Percentiles rank a stretch among this genome's conserved stretches.
These are phyloP conservation scores for Clarkia xantiana DNA, from an alignment of 345 rosid genomes.

Conservation along the genomic window DNA sequence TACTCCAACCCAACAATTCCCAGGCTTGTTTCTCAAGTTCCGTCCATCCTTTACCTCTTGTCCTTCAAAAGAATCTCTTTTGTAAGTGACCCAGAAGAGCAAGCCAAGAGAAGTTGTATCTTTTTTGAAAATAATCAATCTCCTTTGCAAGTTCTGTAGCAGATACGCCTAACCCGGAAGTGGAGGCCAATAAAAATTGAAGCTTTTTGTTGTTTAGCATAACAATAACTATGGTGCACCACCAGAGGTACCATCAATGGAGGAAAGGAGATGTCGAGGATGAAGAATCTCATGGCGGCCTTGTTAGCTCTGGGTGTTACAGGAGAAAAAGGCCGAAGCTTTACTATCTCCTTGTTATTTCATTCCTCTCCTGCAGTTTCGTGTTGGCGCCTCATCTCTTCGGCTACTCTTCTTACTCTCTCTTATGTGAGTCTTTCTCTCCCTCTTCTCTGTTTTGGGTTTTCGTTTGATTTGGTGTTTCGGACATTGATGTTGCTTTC, in stretches of 20 bases:
- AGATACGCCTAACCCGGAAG: too few relatives aligned
- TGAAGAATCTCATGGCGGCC: conserved; percentile 15
- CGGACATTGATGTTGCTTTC: conserved; percentile 2
- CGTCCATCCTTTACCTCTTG: too few relatives aligned
- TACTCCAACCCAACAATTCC: too few relatives aligned
- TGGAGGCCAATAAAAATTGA: too few relatives aligned
- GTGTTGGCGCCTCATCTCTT: conserved; percentile 39
- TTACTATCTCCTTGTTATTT: conserved; percentile 40
- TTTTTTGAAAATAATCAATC: too few relatives aligned
- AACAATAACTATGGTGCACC: conserved; percentile 16
- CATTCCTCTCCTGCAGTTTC: conserved; percentile 47
- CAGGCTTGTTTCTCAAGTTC: too few relatives aligned
- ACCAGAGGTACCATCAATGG: conserved; percentile 13
- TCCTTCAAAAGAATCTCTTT: too few relatives aligned
- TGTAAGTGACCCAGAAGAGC: too few relatives aligned
- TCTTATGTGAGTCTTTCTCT: conserved; percentile 31
- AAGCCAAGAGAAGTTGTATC: too few relatives aligned
- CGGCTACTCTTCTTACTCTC: conserved; percentile 31
- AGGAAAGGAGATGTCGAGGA: conserved; percentile 18
- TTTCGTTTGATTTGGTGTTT: not conserved
- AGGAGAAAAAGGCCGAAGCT: conserved; percentile 49
- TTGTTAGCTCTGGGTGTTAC: conserved; percentile 19
- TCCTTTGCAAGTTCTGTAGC: too few relatives aligned
- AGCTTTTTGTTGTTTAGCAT: too few relatives aligned
- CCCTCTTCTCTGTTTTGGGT: not conserved